Percentiles rank a stretch among this genome's conserved stretches.
phyloP scores from a whole-genome alignment of 164 flowering plant species.

The Tetrastigma voinierianum region DNA sequence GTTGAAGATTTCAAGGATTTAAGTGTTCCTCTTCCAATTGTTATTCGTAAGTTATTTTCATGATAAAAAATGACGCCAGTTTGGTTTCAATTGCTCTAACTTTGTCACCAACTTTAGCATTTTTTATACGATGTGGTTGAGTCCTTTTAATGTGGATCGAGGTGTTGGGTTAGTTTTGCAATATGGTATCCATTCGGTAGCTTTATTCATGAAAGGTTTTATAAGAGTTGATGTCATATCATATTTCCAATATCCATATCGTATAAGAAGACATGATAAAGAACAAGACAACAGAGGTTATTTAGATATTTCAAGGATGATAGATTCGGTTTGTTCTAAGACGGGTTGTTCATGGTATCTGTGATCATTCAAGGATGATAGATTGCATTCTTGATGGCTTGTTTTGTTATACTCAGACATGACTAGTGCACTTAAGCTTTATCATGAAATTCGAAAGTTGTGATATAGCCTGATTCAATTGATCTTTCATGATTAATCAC shows the following conservation, averaged over 20 bases:
- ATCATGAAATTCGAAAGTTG: too few species aligned
- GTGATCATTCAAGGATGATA: too few species aligned
- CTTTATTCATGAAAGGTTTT: not conserved
- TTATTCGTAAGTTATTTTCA: slow-evolving; percentile 51
- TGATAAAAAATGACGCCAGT: not conserved
- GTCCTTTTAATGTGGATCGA: not conserved
- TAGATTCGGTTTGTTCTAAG: too few species aligned
- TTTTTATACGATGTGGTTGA: too few species aligned
- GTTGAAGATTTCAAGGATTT: slow-evolving; percentile 64
- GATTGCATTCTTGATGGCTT: too few species aligned
- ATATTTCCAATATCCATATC: not conserved
- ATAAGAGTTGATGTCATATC: not conserved
- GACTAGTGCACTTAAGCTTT: too few species aligned
- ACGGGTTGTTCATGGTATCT: too few species aligned
- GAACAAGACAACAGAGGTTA: too few species aligned
- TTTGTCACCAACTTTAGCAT: not conserved
- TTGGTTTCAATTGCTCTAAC: not conserved
- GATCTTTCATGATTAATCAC: too few species aligned
- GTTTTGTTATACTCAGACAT: too few species aligned
- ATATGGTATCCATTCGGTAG: slow-evolving; percentile 1
- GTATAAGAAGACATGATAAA: not conserved
- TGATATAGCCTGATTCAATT: too few species aligned
- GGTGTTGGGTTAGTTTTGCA: not conserved
- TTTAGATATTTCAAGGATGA: too few species aligned
- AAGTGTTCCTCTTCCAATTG: slow-evolving; percentile 84